Conservation (phyloP, 495 filamentous ascomycete genomes). For the Darksidea phi region DNA sequence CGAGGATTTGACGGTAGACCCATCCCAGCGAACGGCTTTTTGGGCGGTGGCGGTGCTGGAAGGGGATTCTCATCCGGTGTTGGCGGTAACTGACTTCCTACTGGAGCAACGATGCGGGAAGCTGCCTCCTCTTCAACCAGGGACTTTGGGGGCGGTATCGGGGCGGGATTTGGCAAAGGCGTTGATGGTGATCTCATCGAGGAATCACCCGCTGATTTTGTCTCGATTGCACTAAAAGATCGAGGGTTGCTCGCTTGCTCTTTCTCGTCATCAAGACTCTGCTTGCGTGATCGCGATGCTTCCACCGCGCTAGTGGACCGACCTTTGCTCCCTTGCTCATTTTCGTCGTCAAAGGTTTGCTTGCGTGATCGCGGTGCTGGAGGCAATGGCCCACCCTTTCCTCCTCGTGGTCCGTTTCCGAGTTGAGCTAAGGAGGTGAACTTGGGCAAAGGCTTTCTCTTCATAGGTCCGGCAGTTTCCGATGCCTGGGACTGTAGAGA, state of each 20-base stretch:
- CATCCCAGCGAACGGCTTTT: background rate
- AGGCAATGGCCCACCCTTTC: constrained; percentile 1
- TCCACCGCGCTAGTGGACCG: background rate
- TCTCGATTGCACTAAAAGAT: background rate
- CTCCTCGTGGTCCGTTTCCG: constrained; percentile 8
- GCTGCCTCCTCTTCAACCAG: background rate
- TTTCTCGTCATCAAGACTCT: no score
- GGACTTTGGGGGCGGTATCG: background rate
- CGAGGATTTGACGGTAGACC: constrained; percentile 23
- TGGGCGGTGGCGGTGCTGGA: background rate
- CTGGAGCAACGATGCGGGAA: background rate
- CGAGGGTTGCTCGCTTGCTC: background rate
- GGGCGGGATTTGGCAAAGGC: background rate
- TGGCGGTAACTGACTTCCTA: constrained; percentile 5
- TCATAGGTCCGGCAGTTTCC: constrained; percentile 1
- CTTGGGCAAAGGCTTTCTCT: constrained; percentile 21
- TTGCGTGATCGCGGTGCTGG: background rate
- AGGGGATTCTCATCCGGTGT: constrained; percentile 8
- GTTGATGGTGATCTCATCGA: background rate
- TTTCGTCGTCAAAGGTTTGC: background rate
- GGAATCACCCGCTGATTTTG: background rate
- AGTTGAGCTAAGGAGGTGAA: constrained; percentile 18
- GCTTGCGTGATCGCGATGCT: no score
- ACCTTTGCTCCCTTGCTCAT: background rate
- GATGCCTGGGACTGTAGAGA: background rate